Conservation (phyloP, 495 filamentous ascomycete species). For the Penicillium chermesinum region DNA sequence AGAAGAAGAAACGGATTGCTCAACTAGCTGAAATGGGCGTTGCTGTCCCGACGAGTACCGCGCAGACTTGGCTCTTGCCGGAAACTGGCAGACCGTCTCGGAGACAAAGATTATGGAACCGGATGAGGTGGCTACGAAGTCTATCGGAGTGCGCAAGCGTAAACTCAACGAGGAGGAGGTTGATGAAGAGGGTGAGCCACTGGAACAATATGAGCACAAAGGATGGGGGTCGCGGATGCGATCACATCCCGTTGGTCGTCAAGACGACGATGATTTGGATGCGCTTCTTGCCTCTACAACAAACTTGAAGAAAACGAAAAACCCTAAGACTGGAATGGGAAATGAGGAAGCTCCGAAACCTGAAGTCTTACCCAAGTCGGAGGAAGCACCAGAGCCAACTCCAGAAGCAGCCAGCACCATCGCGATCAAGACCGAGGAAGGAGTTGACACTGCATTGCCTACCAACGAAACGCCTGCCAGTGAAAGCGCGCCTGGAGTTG, state of each 20-base stretch:
- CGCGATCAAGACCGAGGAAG: slow-evolving; percentile 28
- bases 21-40: slow-evolving; percentile 87
- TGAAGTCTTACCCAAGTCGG: slow-evolving; percentile 6
- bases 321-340: slow-evolving; percentile 5
- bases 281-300: slow-evolving; percentile 55
- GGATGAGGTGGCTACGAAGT: slow-evolving; percentile 13
- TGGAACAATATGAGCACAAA: slow-evolving; percentile 57
- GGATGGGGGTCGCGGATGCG: slow-evolving; percentile 72
- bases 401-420: slow-evolving; percentile 1
- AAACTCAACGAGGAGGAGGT: slow-evolving; percentile 55
- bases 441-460: slow-evolving; percentile 2
- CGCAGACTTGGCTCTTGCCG: slow-evolving; percentile 77
- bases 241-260: slow-evolving; percentile 50
- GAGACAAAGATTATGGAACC: slow-evolving; percentile 48
- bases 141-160: slow-evolving; percentile 60
- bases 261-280: slow-evolving; percentile 60
- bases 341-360: slow-evolving; percentile 8
- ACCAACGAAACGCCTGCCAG: slow-evolving; percentile 25
- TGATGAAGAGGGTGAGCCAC: slow-evolving; percentile 55
- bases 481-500: slow-evolving; percentile 40
- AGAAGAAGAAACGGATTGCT: slow-evolving; percentile 77
- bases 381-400: slow-evolving; percentile 8
- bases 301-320: slow-evolving; percentile 40
- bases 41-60: slow-evolving; percentile 71
- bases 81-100: slow-evolving; percentile 77